These are phyloP conservation scores for Nicotiana rustica DNA, from an alignment of 305 asterid species.

Conservation along the genomic window DNA sequence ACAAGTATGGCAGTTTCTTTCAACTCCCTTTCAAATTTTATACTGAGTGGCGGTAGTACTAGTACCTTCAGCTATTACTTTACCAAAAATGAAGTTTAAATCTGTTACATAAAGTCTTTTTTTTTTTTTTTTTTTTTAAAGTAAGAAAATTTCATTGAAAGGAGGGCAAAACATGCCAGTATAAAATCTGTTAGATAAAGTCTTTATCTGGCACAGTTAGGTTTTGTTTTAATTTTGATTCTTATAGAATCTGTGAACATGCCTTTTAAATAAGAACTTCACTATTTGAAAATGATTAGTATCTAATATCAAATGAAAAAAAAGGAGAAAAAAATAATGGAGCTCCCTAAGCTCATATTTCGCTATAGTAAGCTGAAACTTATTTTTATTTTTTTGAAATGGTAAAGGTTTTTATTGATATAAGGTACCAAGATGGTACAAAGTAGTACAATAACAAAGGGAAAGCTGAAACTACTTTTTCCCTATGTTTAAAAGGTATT, in stretches of 20 bases:
- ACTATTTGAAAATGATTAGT: neutral
- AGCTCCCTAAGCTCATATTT: neutral
- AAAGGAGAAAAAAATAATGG: neutral
- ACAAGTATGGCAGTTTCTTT: constrained; percentile 51
- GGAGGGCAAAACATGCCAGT: too few relatives aligned
- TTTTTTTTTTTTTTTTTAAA: too few relatives aligned
- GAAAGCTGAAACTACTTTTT: neutral
- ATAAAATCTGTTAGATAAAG: neutral
- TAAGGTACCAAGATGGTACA: too few relatives aligned
- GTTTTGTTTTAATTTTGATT: neutral
- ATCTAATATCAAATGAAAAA: neutral
- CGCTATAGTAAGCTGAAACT: neutral
- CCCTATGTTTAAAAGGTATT: neutral
- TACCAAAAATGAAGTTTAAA: neutral
- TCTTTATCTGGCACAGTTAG: neutral
- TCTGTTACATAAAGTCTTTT: neutral
- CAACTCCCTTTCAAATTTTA: constrained; percentile 19
- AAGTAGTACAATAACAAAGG: too few relatives aligned
- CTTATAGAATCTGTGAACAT: constrained; percentile 8
- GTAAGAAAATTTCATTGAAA: too few relatives aligned
- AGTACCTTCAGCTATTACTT: constrained; percentile 13
- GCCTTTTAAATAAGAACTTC: neutral
- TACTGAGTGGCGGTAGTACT: neutral
- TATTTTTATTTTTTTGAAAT: too few relatives aligned
- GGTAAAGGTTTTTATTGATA: too few relatives aligned